A percentile compares a stretch with the other conserved stretches of the same genome.
These are phyloP conservation scores for Umbilicus rupestris DNA, from an alignment of 164 flowering plant species.

Conservation along the genomic window DNA sequence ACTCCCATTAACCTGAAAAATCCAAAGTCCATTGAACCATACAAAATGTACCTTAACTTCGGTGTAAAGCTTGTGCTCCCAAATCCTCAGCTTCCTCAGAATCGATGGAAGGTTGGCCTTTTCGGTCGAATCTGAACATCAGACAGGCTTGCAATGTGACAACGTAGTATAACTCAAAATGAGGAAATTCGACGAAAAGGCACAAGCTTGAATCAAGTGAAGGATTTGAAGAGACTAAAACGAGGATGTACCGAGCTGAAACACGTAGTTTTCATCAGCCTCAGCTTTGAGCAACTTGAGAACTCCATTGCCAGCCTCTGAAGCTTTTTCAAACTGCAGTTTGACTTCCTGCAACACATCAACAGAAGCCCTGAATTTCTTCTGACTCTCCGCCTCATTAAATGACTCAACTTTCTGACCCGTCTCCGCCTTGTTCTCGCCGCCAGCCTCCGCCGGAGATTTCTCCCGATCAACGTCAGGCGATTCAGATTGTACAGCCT, in stretches of 20 bases:
- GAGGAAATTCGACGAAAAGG: neutral
- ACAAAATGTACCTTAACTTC: slow-evolving; percentile 6
- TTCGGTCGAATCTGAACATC: neutral
- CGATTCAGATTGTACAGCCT: neutral
- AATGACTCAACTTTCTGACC: too few species aligned
- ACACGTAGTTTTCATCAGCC: neutral
- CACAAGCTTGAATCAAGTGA: neutral
- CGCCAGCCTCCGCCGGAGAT: neutral
- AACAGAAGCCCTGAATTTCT: neutral
- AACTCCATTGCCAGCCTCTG: neutral
- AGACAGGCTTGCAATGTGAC: neutral
- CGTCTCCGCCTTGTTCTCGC: neutral
- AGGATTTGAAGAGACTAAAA: neutral
- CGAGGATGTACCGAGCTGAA: neutral
- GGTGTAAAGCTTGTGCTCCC: slow-evolving; percentile 5
- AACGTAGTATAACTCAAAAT: neutral
- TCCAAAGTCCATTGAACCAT: neutral
- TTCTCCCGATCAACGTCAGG: neutral
- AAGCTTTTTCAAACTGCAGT: neutral
- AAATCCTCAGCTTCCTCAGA: slow-evolving; percentile 1
- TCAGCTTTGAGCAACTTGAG: slow-evolving; percentile 2
- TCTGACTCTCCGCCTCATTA: neutral
- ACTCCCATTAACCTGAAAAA: neutral
- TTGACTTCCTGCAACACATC: slow-evolving; percentile 3
- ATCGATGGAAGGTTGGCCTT: slow-evolving; percentile 7